phyloP scores from a whole-genome alignment of 176 grass and related monocot genomes.

The Ampelocalamus luodianensis region DNA sequence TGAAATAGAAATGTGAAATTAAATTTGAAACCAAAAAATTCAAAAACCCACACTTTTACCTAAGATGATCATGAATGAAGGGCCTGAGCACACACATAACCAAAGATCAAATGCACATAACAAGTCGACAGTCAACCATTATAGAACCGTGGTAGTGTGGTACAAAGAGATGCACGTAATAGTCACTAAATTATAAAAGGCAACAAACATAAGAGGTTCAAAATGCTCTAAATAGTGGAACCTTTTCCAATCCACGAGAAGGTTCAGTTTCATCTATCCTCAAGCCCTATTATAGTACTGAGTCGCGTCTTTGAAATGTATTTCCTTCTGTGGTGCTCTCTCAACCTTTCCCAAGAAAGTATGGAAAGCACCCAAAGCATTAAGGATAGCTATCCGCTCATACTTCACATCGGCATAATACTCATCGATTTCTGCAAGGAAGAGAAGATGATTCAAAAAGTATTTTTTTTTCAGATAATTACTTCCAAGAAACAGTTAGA shows the following conservation, averaged over 20 bases:
- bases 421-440: conserved; percentile 84
- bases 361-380: conserved; percentile 87
- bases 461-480: not conserved
- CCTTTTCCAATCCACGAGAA: conserved; percentile 96
- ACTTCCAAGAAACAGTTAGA: conserved; percentile 9
- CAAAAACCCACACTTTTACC: not conserved
- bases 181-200: conserved; percentile 22
- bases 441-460: conserved; percentile 27
- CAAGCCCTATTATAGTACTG: conserved; percentile 92
- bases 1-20: not conserved
- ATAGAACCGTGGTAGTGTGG: conserved; percentile 6
- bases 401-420: conserved; percentile 99
- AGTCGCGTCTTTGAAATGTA: conserved; percentile 80
- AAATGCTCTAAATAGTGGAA: conserved; percentile 42
- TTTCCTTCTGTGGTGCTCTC: conserved; percentile 72
- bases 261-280: conserved; percentile 89
- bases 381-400: conserved; percentile 89
- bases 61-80: not conserved
- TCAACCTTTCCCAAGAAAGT: conserved; percentile 87
- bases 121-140: not conserved
- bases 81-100: not conserved
- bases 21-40: not conserved
- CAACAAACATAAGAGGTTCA: conserved; percentile 18
- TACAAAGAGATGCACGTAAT: not conserved
- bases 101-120: conserved; percentile 3